Evolutionary conservation across 1,284 basidiomycete species (phyloP).

Genomic region (Boletus holoroseus): DNA sequence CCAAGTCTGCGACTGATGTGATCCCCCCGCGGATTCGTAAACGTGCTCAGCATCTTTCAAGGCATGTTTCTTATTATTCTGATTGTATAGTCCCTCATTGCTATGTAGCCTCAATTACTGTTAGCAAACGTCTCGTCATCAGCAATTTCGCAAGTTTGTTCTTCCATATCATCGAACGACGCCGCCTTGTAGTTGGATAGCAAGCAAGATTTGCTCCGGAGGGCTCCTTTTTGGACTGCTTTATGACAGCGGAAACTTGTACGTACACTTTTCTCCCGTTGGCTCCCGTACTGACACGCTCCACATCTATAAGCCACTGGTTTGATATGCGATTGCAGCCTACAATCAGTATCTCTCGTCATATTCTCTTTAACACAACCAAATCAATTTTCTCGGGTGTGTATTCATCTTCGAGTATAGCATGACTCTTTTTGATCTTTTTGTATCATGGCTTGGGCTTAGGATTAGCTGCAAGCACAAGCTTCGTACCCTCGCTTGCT

Average conservation of each 20-base stretch:
- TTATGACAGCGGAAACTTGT: slow-evolving; percentile 37
- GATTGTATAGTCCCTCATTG: background rate
- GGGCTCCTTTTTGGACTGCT: slow-evolving; percentile 35
- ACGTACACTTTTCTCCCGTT: slow-evolving; percentile 5
- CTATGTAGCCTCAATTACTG: slow-evolving; percentile 34
- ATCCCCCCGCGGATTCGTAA: slow-evolving; percentile 29
- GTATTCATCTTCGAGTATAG: background rate
- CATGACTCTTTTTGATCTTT: slow-evolving; percentile 26
- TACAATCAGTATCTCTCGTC: slow-evolving; percentile 33
- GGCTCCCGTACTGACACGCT: background rate
- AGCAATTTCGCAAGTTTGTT: slow-evolving; percentile 31
- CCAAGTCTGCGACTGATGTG: background rate
- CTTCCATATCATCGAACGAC: background rate
- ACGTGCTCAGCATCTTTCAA: slow-evolving; percentile 42
- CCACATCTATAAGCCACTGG: slow-evolving; percentile 19
- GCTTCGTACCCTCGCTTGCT: slow-evolving; percentile 34
- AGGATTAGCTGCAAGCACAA: slow-evolving; percentile 31
- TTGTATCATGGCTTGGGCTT: slow-evolving; percentile 36
- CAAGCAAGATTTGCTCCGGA: slow-evolving; percentile 38
- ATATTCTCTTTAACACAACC: slow-evolving; percentile 35
- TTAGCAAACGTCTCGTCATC: slow-evolving; percentile 33
- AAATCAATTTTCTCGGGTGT: slow-evolving; percentile 34
- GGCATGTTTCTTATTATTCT: slow-evolving; percentile 19
- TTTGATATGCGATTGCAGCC: slow-evolving; percentile 27
- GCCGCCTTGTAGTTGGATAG: slow-evolving; percentile 42